phyloP scores from a whole-genome alignment of 2,329 filamentous ascomycete species.

The Chaetoscypha palmicola region DNA sequence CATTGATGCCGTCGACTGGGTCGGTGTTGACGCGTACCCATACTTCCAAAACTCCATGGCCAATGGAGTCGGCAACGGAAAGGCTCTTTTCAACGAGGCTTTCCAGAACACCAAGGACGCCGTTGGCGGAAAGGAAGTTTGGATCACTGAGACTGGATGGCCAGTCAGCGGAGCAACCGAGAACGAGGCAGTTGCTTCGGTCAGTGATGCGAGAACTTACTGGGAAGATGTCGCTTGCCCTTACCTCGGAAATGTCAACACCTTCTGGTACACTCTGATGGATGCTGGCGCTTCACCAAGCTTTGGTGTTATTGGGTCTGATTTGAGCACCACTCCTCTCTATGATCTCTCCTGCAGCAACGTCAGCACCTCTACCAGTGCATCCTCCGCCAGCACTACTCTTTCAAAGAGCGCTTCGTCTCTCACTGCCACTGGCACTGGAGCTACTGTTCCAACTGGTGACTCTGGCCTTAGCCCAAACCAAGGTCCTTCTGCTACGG shows the following conservation, averaged over 20 bases:
- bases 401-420: conserved; percentile 1
- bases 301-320: conserved; percentile 60
- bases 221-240: conserved; percentile 74
- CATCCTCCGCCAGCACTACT: conserved; percentile 6
- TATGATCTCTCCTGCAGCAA: conserved; percentile 56
- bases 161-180: conserved; percentile 62
- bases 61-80: conserved; percentile 59
- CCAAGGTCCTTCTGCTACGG: conserved; percentile 3
- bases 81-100: conserved; percentile 61
- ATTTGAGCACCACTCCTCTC: conserved; percentile 47
- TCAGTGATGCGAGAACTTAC: conserved; percentile 67
- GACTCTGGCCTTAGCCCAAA: conserved; percentile 17
- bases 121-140: conserved; percentile 62
- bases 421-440: neutral
- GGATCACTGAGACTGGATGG: conserved; percentile 87
- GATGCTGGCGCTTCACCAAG: conserved; percentile 55
- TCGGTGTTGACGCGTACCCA: conserved; percentile 78
- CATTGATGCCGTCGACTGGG: conserved; percentile 64
- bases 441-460: conserved; percentile 13
- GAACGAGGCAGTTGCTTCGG: conserved; percentile 55
- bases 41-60: conserved; percentile 68
- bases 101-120: conserved; percentile 51
- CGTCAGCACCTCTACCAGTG: conserved; percentile 17
- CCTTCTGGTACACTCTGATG: conserved; percentile 74
- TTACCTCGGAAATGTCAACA: conserved; percentile 55